These are phyloP conservation scores for Salinomyces thailandicus DNA, from an alignment of 2,329 filamentous ascomycete genomes.

Conservation along the genomic window DNA sequence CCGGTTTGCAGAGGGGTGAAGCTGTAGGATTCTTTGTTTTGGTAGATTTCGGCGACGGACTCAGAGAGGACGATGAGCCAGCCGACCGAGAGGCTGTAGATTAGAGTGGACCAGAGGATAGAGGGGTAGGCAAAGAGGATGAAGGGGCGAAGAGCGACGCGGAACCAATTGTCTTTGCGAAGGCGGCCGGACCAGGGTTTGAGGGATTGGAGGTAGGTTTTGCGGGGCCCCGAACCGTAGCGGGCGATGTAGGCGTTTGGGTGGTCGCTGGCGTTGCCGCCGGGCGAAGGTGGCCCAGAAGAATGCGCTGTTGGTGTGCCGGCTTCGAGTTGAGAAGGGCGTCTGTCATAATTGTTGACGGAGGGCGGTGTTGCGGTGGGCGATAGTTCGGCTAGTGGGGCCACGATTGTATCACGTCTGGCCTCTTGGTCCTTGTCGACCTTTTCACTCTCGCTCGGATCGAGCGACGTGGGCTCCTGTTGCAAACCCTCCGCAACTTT, in stretches of 20 bases:
- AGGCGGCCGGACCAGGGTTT: constrained; percentile 70
- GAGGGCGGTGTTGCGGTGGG: neutral
- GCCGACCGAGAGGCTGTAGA: constrained; percentile 81
- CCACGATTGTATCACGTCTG: neutral
- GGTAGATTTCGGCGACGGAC: constrained; percentile 70
- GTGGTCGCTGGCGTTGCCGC: neutral
- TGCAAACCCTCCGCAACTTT: constrained; percentile 22
- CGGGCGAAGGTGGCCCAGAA: neutral
- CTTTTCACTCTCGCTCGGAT: neutral
- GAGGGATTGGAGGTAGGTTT: constrained; percentile 65
- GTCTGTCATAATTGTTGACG: neutral
- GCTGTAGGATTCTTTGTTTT: constrained; percentile 58
- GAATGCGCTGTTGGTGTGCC: constrained; percentile 2
- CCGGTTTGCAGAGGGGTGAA: constrained; percentile 74
- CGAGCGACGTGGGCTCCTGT: neutral
- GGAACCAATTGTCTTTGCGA: constrained; percentile 66
- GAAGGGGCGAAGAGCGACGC: constrained; percentile 68
- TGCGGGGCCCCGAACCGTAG: constrained; percentile 55
- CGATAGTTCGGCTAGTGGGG: neutral
- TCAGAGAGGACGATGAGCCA: constrained; percentile 96
- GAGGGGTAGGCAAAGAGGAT: constrained; percentile 79
- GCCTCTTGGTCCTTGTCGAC: constrained; percentile 9
- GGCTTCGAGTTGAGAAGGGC: neutral
- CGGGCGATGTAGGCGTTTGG: constrained; percentile 54
- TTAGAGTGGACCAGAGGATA: constrained; percentile 74